phyloP scores from a whole-genome alignment of 768 basidiomycete species.

The Kwoniella dejecticola region DNA sequence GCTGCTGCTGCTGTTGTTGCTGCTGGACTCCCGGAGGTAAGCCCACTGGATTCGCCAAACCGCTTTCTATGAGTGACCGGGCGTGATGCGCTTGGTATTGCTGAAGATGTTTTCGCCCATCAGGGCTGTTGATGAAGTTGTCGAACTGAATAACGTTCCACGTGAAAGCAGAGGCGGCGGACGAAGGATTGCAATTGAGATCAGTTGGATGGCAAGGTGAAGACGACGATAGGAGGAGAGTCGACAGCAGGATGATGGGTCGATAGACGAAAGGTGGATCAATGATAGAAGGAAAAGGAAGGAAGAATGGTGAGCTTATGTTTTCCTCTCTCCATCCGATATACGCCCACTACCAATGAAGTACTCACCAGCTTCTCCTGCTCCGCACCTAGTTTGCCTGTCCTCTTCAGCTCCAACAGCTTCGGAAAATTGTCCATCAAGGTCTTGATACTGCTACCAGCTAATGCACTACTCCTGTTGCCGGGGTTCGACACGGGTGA shows the following conservation, averaged over 20 bases:
- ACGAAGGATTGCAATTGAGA: too few relatives aligned
- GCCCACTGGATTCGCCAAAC: slow-evolving; percentile 24
- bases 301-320: too few relatives aligned
- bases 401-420: slow-evolving; percentile 33
- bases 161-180: too few relatives aligned
- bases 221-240: too few relatives aligned
- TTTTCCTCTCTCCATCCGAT: too few relatives aligned
- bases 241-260: too few relatives aligned
- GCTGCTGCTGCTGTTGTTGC: slow-evolving; percentile 17
- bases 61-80: slow-evolving; percentile 24
- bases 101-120: slow-evolving; percentile 34
- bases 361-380: slow-evolving; percentile 41
- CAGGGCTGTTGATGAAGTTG: slow-evolving; percentile 30
- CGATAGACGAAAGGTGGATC: background rate
- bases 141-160: slow-evolving; percentile 44
- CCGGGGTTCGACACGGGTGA: slow-evolving; percentile 1
- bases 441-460: slow-evolving; percentile 20
- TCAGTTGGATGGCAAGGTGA: too few relatives aligned
- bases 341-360: background rate
- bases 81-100: slow-evolving; percentile 34
- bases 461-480: slow-evolving; percentile 4
- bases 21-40: slow-evolving; percentile 14
- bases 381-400: slow-evolving; percentile 31
- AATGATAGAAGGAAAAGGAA: background rate
- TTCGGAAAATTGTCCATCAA: slow-evolving; percentile 42